phyloP scores from a whole-genome alignment of 2,329 filamentous ascomycete species.

The Colletotrichum karsti region DNA sequence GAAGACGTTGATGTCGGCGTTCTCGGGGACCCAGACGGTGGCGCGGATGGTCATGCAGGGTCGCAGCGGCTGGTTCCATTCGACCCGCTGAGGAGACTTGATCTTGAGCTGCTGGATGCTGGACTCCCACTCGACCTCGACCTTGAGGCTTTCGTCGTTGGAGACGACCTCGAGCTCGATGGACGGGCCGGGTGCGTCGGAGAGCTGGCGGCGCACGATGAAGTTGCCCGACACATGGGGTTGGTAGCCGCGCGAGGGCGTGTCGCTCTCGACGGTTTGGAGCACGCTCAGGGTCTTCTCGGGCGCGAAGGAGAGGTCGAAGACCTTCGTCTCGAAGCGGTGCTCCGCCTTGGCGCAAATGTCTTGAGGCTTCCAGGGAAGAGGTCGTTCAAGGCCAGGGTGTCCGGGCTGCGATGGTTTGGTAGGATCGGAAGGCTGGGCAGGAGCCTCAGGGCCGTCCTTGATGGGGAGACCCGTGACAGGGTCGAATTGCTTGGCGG shows the following conservation, averaged over 20 bases:
- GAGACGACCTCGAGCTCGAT: conserved; percentile 54
- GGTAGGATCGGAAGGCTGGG: not conserved
- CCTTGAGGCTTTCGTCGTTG: conserved; percentile 51
- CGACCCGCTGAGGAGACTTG: conserved; percentile 44
- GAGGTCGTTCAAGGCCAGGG: not conserved
- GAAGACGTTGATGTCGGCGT: conserved; percentile 47
- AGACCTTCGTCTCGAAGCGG: conserved; percentile 34
- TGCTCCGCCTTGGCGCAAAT: conserved; percentile 31
- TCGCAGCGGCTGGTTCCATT: conserved; percentile 34
- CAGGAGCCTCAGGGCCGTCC: conserved; percentile 10
- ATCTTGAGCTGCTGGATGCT: conserved; percentile 48
- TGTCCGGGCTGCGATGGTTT: not conserved
- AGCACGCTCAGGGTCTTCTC: conserved; percentile 47
- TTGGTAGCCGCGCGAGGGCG: conserved; percentile 32
- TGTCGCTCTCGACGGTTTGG: conserved; percentile 42
- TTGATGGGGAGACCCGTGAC: conserved; percentile 23
- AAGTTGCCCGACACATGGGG: conserved; percentile 55
- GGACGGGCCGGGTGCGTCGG: conserved; percentile 41
- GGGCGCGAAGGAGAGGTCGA: conserved; percentile 43
- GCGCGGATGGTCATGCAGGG: conserved; percentile 59
- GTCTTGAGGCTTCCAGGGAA: conserved; percentile 16
- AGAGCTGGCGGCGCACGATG: conserved; percentile 47
- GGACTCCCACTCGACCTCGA: conserved; percentile 43
- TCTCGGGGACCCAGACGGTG: conserved; percentile 55
- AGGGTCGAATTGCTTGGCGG: conserved; percentile 13